Base-by-base conservation (phyloP, 2,329 filamentous ascomycete genomes). In the Epichloe aotearoae region DNA sequence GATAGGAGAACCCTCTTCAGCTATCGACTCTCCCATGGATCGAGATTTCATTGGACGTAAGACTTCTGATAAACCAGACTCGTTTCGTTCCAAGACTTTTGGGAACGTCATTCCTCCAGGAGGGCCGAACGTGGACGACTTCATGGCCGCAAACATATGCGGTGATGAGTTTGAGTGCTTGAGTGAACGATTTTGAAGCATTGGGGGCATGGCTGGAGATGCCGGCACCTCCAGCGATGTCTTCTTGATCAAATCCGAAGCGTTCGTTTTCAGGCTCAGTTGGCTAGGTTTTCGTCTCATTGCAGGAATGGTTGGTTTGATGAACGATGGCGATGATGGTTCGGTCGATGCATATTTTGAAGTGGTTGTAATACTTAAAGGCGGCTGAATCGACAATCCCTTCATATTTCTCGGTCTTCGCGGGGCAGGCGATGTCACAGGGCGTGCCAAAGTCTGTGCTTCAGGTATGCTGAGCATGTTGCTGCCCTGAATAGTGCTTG, bases 391-490 rank as follows among this genome's bases (percentile, higher is more conserved):
- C 2, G 85, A 89, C 4, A 93, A 74, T 39, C 86, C 86, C 68
- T 93, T 93, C 69, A 89, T 83, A 62, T 93, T 93, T 52, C 86
- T 82, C n/a, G 79, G 76, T 60, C 85, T 83, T 59, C 84, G 76
- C 1, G 83, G 83, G 3, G 80, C 81, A 7, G 83, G 82, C 20
- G 81, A 84, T 19, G 81, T 83, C 76, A 82, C 81, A 15, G 80
- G 80, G 37, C 80, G 72, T 55, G 72, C 72, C 30, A 71, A 62
- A n/a, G 63, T 64, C 39, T 59, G 62, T 51, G 68, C 57, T 56
- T 74, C 69, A 54, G 69, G 66, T 46, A 76, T 63, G 49, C 68
- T 70, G 51, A 76, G 69, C 38, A 62, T 56, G 26, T 46, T 46
- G 42, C 43, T 47, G 39, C 43, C 46, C 3, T 53, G 55, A 2